phyloP scores from a whole-genome alignment of 2,329 filamentous ascomycete genomes.

The Hysterium pulicare region DNA sequence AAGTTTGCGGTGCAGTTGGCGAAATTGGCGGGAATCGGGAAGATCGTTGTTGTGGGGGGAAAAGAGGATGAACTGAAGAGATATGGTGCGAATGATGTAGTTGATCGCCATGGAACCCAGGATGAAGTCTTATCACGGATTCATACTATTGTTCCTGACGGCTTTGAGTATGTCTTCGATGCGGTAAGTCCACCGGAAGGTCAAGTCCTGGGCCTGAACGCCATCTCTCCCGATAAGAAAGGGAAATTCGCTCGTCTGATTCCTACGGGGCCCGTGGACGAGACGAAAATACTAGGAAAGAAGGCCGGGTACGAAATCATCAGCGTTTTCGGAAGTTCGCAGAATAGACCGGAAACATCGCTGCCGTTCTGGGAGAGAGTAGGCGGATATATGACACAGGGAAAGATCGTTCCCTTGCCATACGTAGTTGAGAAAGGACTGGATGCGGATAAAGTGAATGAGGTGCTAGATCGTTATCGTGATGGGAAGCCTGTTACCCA shows the following conservation, averaged over 20 bases:
- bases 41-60: constrained; percentile 38
- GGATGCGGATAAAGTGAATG: constrained; percentile 34
- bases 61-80: constrained; percentile 28
- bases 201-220: constrained; percentile 29
- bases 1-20: constrained; percentile 34
- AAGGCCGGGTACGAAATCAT: constrained; percentile 30
- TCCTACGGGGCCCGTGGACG: constrained; percentile 18
- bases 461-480: constrained; percentile 37
- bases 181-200: constrained; percentile 23
- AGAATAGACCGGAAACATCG: constrained; percentile 25
- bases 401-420: constrained; percentile 27
- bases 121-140: constrained; percentile 33
- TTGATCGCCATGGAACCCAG: constrained; percentile 37
- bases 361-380: constrained; percentile 31
- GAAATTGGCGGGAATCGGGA: constrained; percentile 36
- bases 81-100: constrained; percentile 41
- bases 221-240: constrained; percentile 35
- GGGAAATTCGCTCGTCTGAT: constrained; percentile 32
- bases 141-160: constrained; percentile 37
- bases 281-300: constrained; percentile 28
- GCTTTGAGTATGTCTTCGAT: constrained; percentile 40
- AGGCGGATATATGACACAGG: constrained; percentile 25
- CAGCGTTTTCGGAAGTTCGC: constrained; percentile 23
- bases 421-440: constrained; percentile 34
- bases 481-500: constrained; percentile 24